A percentile compares a stretch with the other conserved stretches of the same genome.
Evolutionary conservation across 148 eudicot species (phyloP).

Genomic region (Silene uniflora): DNA sequence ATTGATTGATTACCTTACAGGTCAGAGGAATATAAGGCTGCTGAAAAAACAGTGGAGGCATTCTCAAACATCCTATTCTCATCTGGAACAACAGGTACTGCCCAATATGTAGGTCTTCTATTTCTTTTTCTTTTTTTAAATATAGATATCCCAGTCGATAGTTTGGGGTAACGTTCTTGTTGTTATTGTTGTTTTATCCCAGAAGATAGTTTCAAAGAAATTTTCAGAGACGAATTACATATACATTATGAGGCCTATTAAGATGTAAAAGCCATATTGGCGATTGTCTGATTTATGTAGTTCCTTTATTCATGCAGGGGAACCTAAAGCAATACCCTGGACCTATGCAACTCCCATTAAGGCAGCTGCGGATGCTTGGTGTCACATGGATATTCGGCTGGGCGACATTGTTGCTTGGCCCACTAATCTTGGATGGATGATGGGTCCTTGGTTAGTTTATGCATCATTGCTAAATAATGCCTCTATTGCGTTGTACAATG

Average conservation of each 20-base stretch:
- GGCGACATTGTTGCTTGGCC: conserved; percentile 96
- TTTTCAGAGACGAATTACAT: neutral
- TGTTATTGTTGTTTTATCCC: no score
- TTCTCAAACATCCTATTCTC: conserved; percentile 90
- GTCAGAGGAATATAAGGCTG: conserved; percentile 57
- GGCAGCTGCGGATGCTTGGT: conserved; percentile 98
- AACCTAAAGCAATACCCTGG: conserved; percentile 99
- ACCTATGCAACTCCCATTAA: conserved; percentile 72
- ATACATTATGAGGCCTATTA: neutral
- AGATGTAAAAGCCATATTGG: neutral
- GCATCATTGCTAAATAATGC: conserved; percentile 83
- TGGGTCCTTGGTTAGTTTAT: conserved; percentile 99
- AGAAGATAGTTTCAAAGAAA: neutral
- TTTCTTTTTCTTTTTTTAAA: neutral
- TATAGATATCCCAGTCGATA: neutral
- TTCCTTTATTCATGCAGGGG: conserved; percentile 46
- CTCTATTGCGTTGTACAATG: conserved; percentile 82
- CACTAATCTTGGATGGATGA: conserved; percentile 99
- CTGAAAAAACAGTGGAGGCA: conserved; percentile 64
- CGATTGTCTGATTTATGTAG: conserved; percentile 9
- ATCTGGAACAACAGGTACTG: conserved; percentile 92
- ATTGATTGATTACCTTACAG: conserved; percentile 51
- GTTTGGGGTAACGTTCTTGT: neutral
- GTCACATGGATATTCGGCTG: conserved; percentile 75
- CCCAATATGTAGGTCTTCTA: neutral